Evolutionary conservation across 1,139 yeast species (phyloP), one percentile per base, ranked within the genome.

Genomic region (Maudiozyma humilis): DNA sequence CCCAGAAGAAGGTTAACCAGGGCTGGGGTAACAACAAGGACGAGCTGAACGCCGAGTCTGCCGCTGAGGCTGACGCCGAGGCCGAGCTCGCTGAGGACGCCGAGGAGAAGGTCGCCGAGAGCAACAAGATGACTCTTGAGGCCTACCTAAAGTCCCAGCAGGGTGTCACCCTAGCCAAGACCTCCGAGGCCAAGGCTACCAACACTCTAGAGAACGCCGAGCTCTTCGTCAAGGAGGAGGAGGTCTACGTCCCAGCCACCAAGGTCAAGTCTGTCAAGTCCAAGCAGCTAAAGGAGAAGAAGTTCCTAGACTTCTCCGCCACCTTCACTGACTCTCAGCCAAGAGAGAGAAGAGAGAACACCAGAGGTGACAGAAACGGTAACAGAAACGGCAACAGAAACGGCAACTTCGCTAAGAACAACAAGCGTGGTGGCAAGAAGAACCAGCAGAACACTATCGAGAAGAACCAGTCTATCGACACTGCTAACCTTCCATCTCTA

Each of bases 11-110:
- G 70, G 74, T 82, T 64, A 77, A 75, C 68, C 83, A 81, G 71
- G 89, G 93, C 70, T 89, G 95, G 79, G 87, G 88, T 61, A 80
- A 79, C 66, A 79, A 79, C 68, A 70, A 72, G 62, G 73, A 72
- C 60, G 79, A 75, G 64, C 64, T 66, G 59, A 70, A 68, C 54
- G 73, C 68, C 42, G 65, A 62, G 50, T 63, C 57, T 40, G 67
- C 68, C 49, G 81, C 72, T 59, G 80, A 72, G 54, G 76, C 72
- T 60, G 71, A 64, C 49, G 69, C 65, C 44, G 65, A 56, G 25
- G 67, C 63, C 49, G 71, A 62, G 52, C 56, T 60, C 41, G 72
- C 70, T 51, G 79, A 70, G 48, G 79, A 76, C 45, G 39, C 32
- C 17, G 71, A 59, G 40, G 77, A 71, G 51, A 75, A 70, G 49